phyloP scores from a whole-genome alignment of 192 early-diverging fungal genomes.

The Linderina pennispora region DNA sequence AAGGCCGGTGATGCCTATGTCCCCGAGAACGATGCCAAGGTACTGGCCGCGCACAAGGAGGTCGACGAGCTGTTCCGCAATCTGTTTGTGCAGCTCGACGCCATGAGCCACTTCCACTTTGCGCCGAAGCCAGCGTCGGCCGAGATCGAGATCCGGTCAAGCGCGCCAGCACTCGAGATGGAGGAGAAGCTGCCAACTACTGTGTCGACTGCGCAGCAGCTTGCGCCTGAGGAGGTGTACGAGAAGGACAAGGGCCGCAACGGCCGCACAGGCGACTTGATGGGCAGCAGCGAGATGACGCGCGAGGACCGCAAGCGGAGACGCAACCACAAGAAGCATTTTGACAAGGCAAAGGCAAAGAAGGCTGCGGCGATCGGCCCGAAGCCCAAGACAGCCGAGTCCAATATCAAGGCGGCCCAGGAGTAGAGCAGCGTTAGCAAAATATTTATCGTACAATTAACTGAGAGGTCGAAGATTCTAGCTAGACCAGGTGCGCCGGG shows the following conservation, averaged over 20 bases:
- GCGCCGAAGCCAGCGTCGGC: constrained; percentile 73
- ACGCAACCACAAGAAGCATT: constrained; percentile 61
- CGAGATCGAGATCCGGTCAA: constrained; percentile 71
- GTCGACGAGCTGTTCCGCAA: constrained; percentile 71
- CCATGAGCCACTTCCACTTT: constrained; percentile 92
- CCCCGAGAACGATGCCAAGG: constrained; percentile 61
- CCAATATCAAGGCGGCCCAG: too few species aligned
- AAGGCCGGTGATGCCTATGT: constrained; percentile 41
- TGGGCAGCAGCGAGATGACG: constrained; percentile 73
- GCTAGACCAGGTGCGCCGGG: too few species aligned
- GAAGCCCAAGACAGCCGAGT: constrained; percentile 4
- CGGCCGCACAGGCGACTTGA: constrained; percentile 52
- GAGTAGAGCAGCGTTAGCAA: too few species aligned
- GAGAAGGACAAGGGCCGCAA: constrained; percentile 56
- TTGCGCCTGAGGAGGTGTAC: constrained; percentile 89
- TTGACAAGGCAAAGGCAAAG: constrained; percentile 50
- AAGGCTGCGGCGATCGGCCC: neutral
- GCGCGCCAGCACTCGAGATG: constrained; percentile 83
- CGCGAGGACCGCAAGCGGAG: constrained; percentile 68
- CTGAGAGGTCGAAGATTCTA: too few species aligned
- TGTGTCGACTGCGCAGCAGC: constrained; percentile 72
- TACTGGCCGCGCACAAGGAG: constrained; percentile 77
- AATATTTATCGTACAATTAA: too few species aligned
- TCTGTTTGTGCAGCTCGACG: constrained; percentile 81
- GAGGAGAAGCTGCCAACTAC: constrained; percentile 91